These are phyloP conservation scores for Phytophthora fragariaefolia DNA, from an alignment of 352 stramenopile genomes.

Conservation along the genomic window DNA sequence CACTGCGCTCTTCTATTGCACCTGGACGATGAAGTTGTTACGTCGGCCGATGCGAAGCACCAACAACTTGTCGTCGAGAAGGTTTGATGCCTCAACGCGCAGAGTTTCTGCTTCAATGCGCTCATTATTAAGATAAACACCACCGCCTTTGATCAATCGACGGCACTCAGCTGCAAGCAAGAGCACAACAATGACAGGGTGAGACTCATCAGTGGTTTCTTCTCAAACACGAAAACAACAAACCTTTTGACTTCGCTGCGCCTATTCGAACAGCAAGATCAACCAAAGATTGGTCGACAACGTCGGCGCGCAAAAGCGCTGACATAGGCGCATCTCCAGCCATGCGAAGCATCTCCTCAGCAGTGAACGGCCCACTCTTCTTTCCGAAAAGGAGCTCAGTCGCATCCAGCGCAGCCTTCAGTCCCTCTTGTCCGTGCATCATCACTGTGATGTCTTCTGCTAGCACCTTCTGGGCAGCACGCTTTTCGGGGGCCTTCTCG, in stretches of 20 bases:
- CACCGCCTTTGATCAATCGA: slow-evolving; percentile 96
- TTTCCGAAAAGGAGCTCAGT: slow-evolving; percentile 80
- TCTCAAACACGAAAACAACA: not conserved
- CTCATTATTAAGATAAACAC: slow-evolving; percentile 94
- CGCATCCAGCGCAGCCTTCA: slow-evolving; percentile 62
- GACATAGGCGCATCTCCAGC: slow-evolving; percentile 68
- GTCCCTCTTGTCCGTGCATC: slow-evolving; percentile 93
- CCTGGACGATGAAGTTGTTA: slow-evolving; percentile 84
- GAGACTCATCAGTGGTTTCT: too few relatives aligned
- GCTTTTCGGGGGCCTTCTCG: slow-evolving; percentile 79
- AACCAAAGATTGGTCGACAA: slow-evolving; percentile 82
- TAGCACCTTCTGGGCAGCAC: slow-evolving; percentile 71
- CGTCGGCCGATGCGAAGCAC: slow-evolving; percentile 75
- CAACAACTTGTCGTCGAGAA: slow-evolving; percentile 73
- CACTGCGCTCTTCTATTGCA: slow-evolving; percentile 38
- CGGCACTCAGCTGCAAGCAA: slow-evolving; percentile 88
- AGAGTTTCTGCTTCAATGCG: slow-evolving; percentile 65
- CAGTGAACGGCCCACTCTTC: slow-evolving; percentile 59
- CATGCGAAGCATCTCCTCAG: slow-evolving; percentile 72
- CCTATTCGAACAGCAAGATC: slow-evolving; percentile 92
- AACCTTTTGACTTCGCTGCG: slow-evolving; percentile 93
- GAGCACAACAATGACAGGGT: not conserved
- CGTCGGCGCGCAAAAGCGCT: slow-evolving; percentile 48
- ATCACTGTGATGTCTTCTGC: slow-evolving; percentile 90
- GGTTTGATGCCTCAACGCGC: slow-evolving; percentile 43